These are phyloP conservation scores for Cunninghamia lanceolata DNA, from an alignment of 75 land plant genomes.

Conservation along the genomic window DNA sequence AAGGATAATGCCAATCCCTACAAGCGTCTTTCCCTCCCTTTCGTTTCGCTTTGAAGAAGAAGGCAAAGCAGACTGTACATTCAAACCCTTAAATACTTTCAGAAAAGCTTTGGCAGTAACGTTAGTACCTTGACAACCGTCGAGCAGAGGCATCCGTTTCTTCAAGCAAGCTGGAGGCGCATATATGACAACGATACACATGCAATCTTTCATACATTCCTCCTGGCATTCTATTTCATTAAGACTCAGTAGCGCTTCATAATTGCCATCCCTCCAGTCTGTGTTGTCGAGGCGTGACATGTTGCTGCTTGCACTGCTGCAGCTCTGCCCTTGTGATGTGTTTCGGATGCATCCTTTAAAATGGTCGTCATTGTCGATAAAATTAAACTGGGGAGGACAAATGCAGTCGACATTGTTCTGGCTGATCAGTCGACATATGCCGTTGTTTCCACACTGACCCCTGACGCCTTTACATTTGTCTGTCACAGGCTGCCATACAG, in stretches of 20 bases:
- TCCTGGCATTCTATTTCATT: not conserved
- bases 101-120: not conserved
- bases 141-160: not conserved
- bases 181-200: too few relatives aligned
- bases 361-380: not conserved
- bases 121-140: not conserved
- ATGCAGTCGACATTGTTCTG: not conserved
- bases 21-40: not conserved
- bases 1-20: not conserved
- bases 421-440: not conserved
- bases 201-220: not conserved
- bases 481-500: slow-evolving; percentile 4
- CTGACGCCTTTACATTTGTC: not conserved
- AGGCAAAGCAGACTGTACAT: too few relatives aligned
- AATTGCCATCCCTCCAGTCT: not conserved
- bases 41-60: not conserved
- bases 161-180: not conserved
- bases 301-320: not conserved
- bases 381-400: not conserved
- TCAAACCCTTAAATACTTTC: too few relatives aligned
- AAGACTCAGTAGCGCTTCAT: too few relatives aligned
- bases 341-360: not conserved
- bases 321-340: not conserved
- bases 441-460: not conserved
- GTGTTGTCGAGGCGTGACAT: not conserved